Conservation (phyloP, 1,284 basidiomycete species). For the Melampsora americana region DNA sequence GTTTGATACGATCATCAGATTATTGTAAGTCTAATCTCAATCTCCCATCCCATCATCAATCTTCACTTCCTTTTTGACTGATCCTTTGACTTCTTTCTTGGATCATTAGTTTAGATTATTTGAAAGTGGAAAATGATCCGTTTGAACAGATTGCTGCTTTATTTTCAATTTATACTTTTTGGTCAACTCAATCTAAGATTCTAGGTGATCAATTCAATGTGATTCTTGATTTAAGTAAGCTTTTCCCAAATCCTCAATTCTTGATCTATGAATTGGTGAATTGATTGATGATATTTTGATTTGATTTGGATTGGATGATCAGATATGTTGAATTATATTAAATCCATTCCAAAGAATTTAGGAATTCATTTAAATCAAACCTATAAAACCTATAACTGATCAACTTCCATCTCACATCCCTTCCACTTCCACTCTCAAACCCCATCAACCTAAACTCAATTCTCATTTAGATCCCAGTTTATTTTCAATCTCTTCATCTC, state of each 20-base stretch:
- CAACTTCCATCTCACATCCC: not conserved
- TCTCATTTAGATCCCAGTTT: constrained; percentile 26
- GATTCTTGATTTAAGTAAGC: constrained; percentile 9
- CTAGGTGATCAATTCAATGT: constrained; percentile 10
- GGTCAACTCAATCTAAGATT: constrained; percentile 26
- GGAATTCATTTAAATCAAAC: not conserved
- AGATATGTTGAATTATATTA: constrained; percentile 12
- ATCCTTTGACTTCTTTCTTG: not conserved
- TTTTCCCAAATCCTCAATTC: not conserved
- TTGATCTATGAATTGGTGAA: too few relatives aligned
- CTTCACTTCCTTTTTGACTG: not conserved
- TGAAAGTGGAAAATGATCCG: not conserved
- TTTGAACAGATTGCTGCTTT: constrained; percentile 15
- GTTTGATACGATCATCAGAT: constrained; percentile 22
- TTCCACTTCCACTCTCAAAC: not conserved
- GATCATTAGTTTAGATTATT: not conserved
- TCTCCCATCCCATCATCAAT: not conserved
- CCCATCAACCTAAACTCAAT: not conserved
- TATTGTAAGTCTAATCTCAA: constrained; percentile 10
- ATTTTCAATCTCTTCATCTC: constrained; percentile 11
- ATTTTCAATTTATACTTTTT: constrained; percentile 23
- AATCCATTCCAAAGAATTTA: not conserved
- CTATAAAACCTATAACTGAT: not conserved
- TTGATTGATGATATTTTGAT: not conserved
- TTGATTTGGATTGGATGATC: too few relatives aligned